phyloP scores from a whole-genome alignment of 176 grass and related monocot species.

The Raddia guianensis region DNA sequence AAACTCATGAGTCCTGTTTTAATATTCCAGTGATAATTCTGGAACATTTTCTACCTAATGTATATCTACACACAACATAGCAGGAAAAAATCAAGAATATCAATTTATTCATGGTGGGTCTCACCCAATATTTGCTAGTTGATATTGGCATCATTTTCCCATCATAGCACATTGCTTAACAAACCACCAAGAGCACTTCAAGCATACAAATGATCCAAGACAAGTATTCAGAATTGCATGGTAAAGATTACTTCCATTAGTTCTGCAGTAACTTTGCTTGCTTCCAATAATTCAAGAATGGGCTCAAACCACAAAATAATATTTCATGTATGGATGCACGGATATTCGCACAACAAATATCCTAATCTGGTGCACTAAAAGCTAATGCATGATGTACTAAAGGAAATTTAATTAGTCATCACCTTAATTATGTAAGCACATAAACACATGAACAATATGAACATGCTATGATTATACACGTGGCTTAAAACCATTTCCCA shows the following conservation, averaged over 20 bases:
- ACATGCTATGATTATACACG: not conserved
- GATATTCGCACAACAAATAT: conserved; percentile 14
- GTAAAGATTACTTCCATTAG: not conserved
- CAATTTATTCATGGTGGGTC: conserved; percentile 14
- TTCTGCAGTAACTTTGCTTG: not conserved
- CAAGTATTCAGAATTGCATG: conserved; percentile 13
- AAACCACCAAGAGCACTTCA: not conserved
- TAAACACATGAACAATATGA: conserved; percentile 16
- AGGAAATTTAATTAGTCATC: conserved; percentile 2
- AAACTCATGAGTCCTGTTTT: not conserved
- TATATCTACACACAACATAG: not conserved
- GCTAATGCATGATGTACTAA: not conserved
- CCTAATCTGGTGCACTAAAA: conserved; percentile 10
- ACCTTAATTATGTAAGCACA: not conserved
- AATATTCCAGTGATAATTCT: not conserved
- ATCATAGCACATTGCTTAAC: conserved; percentile 17
- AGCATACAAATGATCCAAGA: not conserved
- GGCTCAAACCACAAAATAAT: conserved; percentile 6
- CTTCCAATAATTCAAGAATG: not conserved
- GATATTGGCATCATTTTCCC: conserved; percentile 6
- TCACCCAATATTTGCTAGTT: conserved; percentile 30
- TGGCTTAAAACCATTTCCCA: conserved; percentile 1
- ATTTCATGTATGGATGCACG: not conserved
- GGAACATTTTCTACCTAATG: conserved; percentile 14
- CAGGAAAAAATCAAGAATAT: not conserved